phyloP scores from a whole-genome alignment of 306 rosid species.

The Vachellia pachyceras region DNA sequence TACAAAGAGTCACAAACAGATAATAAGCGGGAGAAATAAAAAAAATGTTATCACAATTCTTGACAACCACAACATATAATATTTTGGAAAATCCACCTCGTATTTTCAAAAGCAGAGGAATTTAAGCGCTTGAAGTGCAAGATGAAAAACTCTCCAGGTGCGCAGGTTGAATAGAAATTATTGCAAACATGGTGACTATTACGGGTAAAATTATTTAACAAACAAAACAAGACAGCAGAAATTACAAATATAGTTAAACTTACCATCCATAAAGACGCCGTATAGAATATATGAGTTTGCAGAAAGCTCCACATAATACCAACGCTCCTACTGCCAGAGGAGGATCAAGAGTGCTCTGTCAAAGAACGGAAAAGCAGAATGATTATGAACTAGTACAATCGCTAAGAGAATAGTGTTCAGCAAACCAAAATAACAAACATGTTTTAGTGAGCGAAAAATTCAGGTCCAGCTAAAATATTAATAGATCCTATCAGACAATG shows the following conservation, averaged over 20 bases:
- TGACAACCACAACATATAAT: slow-evolving; percentile 9
- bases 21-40: slow-evolving; percentile 11
- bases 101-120: slow-evolving; percentile 24
- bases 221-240: slow-evolving; percentile 33
- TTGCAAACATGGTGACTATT: background rate
- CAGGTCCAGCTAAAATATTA: slow-evolving; percentile 3
- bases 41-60: background rate
- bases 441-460: slow-evolving; percentile 1
- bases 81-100: background rate
- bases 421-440: slow-evolving; percentile 26
- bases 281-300: slow-evolving; percentile 53
- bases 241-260: slow-evolving; percentile 31
- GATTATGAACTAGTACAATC: slow-evolving; percentile 17
- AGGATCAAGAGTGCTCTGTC: slow-evolving; percentile 74
- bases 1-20: background rate
- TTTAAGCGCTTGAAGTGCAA: background rate
- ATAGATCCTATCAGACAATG: slow-evolving; percentile 22
- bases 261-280: slow-evolving; percentile 46
- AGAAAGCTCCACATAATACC: slow-evolving; percentile 55
- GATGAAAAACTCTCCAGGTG: slow-evolving; percentile 5
- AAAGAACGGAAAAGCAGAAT: slow-evolving; percentile 30
- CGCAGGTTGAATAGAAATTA: slow-evolving; percentile 15
- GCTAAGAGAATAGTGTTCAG: background rate
- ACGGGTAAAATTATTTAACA: slow-evolving; percentile 31
- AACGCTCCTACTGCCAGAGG: slow-evolving; percentile 65